Base-by-base conservation (phyloP, 805 yeast genomes). In the Pichia exigua region DNA sequence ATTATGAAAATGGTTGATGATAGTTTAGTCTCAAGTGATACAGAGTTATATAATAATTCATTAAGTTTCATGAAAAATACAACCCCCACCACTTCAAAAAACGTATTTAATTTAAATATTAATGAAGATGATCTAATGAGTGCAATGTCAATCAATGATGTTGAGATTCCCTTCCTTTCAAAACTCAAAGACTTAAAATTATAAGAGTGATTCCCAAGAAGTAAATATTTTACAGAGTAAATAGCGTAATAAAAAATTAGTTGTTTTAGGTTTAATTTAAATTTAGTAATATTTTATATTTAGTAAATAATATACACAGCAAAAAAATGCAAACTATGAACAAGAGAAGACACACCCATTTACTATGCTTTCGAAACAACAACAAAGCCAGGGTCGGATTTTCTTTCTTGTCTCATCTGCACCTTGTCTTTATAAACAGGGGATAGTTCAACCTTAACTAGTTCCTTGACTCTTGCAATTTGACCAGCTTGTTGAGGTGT, bases 401-500 rank as follows among this genome's bases (percentile, higher is more conserved):
- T 84, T 69, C 91, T 77, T 42, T 71, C 71, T 11, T 60, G 63
- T 50, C 83, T 73, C 65, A 82, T 73, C 61, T 86, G 76, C 18
- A 68, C 66, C 49, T 74, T 76, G 1, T 81, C 67, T 59, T 81
- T 68, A 20, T 71, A 70, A 28, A 73, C 69, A 44, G 81, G 83
- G 12, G 85, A 81, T 39, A 89, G 71, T 59, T 89, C 92, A 28
- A 92, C 94, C 46, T 78, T 79, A 10, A 92, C 91, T 51, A 92
- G 73, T 66, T 92, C 97, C 68, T 92, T 92, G 45, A 92, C 87
- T 53, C 77, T 73, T 32, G 88, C 80, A 51, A 92, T 76, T 73
- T 83, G 82, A 66, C 96, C 96, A 3, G 98, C 97, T 54, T 84
- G 78, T 35, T 84, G 79, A 17, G 95, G 90, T 13, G 85, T 75